These are phyloP conservation scores for Saccharata proteae DNA, from an alignment of 2,329 filamentous ascomycete genomes.

Conservation along the genomic window DNA sequence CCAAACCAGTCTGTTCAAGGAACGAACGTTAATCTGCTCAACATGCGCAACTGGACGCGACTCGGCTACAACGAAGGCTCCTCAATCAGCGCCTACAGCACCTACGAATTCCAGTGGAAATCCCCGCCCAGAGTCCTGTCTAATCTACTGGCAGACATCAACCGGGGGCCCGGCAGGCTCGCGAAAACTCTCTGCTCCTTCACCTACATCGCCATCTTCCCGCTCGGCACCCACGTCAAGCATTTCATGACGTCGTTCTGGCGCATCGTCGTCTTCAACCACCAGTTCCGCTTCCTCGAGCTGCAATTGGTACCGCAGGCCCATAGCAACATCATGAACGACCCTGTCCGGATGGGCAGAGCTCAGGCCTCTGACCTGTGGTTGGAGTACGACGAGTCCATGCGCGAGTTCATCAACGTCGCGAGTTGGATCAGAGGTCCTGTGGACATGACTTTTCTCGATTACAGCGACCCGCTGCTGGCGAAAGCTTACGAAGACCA, in stretches of 20 bases:
- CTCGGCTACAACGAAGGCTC: conserved; percentile 64
- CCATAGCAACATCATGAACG: conserved; percentile 26
- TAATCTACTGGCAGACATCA: too few relatives aligned
- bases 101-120: conserved; percentile 59
- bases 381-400: conserved; percentile 23
- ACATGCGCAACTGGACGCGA: conserved; percentile 51
- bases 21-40: conserved; percentile 38
- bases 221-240: conserved; percentile 47
- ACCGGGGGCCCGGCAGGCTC: conserved; percentile 26
- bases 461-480: too few relatives aligned
- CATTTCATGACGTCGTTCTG: not conserved
- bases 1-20: conserved; percentile 8
- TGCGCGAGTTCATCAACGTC: too few relatives aligned
- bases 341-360: conserved; percentile 25
- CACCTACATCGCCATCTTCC: conserved; percentile 55
- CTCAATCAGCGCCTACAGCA: conserved; percentile 56
- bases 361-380: conserved; percentile 31
- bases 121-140: conserved; percentile 52
- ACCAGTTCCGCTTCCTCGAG: conserved; percentile 22
- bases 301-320: conserved; percentile 31
- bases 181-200: conserved; percentile 30
- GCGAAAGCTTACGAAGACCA: too few relatives aligned
- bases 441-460: too few relatives aligned
- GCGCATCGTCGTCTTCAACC: conserved; percentile 12
- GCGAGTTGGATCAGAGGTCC: too few relatives aligned